Evolutionary conservation across 116 monocot genomes (phyloP).

Genomic region (Iris pallida): DNA sequence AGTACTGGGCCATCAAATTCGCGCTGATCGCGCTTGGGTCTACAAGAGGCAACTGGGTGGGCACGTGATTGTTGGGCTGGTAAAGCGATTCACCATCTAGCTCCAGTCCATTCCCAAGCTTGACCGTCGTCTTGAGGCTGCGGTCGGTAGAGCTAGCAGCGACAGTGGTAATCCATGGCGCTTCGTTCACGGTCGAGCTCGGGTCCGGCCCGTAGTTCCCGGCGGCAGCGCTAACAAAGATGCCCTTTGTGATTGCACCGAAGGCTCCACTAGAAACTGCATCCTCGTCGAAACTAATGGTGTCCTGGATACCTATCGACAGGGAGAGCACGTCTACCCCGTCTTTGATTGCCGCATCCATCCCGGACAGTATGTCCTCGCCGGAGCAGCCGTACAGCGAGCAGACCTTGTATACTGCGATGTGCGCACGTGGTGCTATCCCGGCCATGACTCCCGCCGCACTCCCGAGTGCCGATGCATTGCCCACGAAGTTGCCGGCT

Average conservation of each 20-base stretch:
- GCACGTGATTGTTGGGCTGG: slow-evolving; percentile 1
- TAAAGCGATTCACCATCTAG: slow-evolving; percentile 15
- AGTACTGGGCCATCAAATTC: neutral
- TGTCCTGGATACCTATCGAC: neutral
- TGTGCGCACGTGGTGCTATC: slow-evolving; percentile 4
- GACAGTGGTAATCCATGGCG: slow-evolving; percentile 33
- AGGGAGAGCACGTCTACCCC: slow-evolving; percentile 30
- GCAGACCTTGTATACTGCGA: slow-evolving; percentile 9
- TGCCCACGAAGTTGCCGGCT: neutral
- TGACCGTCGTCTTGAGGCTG: neutral
- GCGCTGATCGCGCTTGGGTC: slow-evolving; percentile 4
- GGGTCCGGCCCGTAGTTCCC: slow-evolving; percentile 9
- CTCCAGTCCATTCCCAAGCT: slow-evolving; percentile 20
- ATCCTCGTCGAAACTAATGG: neutral
- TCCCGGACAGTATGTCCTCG: neutral
- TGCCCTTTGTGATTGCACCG: slow-evolving; percentile 10
- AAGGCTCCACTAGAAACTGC: slow-evolving; percentile 10
- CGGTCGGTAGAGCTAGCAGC: slow-evolving; percentile 22
- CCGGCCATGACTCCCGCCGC: slow-evolving; percentile 2
- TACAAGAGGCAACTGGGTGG: slow-evolving; percentile 2
- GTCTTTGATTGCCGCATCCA: neutral
- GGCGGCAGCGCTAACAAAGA: slow-evolving; percentile 11
- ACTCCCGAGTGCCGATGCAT: neutral
- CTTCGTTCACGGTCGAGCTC: slow-evolving; percentile 6
- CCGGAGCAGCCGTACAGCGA: neutral